Base-by-base conservation (phyloP, 176 grass and related monocot species). In the Paspalum notatum region DNA sequence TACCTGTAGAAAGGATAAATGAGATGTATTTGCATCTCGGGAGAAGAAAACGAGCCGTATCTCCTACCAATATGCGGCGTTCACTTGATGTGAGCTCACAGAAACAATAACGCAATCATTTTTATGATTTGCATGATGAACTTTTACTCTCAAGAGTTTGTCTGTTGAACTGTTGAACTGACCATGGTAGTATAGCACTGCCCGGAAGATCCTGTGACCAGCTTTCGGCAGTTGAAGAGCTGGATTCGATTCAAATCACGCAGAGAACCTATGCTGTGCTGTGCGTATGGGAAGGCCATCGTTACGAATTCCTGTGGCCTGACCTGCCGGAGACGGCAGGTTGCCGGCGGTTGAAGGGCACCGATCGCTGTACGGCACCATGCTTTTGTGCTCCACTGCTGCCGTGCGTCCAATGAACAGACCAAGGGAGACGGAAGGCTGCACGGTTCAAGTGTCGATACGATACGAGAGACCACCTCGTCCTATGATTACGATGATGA, bases 21-120 rank as follows among this genome's bases (percentile, higher is more conserved):
- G 11, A 52, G 76, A 6, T 67, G 47, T 43, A 12, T 53, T n/a
- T 37, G 9, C 16, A 18, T 54, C 20, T 32, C 5, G 16, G 6
- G 11, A 20, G 40, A 13, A 53, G 40, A 0, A 53, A 40, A 40
- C 1, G 27, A 73, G 71, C 9, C n/a, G 71, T 62, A 9, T 74
- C 70, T 58, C 68, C 20, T 17, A 9, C 61, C 61, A 18, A 51
- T 54, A 65, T 56, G 62, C n/a, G 65, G 56, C 24, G 24, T 68
- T 68, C 38, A 75, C 37, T 25, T 60, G 62, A 20, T 77, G 46
- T 41, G 62, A 12, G 24, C 41, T 67, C 50, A 49, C 37, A 44
- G 9, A 67, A 77, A 20, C 15, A 17, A 25, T 4, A 41, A 53
- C 44, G 42, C 7, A 70, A 24, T 12, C 24, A 54, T 62, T 61